Conservation (phyloP, 805 yeast genomes). For the Scheffersomyces spartinae region DNA sequence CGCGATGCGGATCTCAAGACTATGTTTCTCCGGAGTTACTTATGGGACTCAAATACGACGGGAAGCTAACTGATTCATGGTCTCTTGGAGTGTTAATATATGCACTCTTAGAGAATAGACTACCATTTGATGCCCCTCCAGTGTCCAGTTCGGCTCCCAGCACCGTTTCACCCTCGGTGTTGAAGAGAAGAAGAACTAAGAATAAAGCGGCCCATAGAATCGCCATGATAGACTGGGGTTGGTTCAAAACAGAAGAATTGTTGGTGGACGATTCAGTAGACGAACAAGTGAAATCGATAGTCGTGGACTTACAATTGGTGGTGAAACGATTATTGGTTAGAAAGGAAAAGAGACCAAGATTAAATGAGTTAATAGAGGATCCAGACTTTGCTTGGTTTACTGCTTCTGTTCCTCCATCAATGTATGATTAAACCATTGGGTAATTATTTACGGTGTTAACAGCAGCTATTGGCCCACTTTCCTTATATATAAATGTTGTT, state of each 20-base stretch:
- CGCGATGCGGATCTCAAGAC: constrained; percentile 94
- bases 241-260: no score
- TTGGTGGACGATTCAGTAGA: constrained; percentile 5
- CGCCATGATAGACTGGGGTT: constrained; percentile 86
- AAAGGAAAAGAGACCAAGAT: constrained; percentile 19
- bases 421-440: neutral
- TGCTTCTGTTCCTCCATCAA: constrained; percentile 9
- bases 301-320: constrained; percentile 13
- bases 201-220: constrained; percentile 75
- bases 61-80: constrained; percentile 89
- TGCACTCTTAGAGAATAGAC: constrained; percentile 68
- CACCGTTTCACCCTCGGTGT: constrained; percentile 26
- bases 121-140: constrained; percentile 89
- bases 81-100: constrained; percentile 87
- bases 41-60: constrained; percentile 86
- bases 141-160: constrained; percentile 18
- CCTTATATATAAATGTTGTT: neutral
- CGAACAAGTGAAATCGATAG: constrained; percentile 8
- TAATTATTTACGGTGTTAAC: neutral
- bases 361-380: constrained; percentile 8
- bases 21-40: constrained; percentile 91
- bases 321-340: constrained; percentile 26
- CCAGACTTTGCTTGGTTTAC: constrained; percentile 15
- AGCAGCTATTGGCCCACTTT: neutral
- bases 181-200: constrained; percentile 29